phyloP scores from a whole-genome alignment of 139 green algal species.

The Chlamydomonas eustigma region DNA sequence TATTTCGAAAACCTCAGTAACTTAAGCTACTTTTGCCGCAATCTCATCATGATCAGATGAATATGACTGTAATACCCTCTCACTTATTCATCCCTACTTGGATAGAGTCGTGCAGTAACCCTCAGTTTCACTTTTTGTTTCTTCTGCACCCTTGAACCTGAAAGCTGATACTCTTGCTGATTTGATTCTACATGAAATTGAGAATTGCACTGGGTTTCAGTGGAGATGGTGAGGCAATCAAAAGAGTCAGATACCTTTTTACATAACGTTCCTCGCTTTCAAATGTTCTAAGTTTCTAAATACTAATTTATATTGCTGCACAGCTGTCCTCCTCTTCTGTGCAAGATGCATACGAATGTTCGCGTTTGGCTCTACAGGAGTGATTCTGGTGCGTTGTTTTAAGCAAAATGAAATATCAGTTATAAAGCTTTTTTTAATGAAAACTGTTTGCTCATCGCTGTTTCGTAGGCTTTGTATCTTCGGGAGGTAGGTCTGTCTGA shows the following conservation, averaged over 20 bases:
- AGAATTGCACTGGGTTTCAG: background rate
- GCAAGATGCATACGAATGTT: background rate
- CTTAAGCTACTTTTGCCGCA: no score
- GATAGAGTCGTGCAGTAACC: no score
- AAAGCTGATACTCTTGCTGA: background rate
- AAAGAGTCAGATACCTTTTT: no score
- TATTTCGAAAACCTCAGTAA: no score
- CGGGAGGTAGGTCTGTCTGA: background rate
- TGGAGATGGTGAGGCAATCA: background rate
- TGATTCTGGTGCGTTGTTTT: background rate
- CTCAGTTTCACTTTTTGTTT: no score
- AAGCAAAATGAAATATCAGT: background rate
- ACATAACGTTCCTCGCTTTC: no score
- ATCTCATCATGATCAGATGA: no score
- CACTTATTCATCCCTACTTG: no score
- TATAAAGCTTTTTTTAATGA: background rate
- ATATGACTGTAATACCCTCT: no score
- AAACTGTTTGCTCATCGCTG: background rate
- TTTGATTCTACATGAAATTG: background rate
- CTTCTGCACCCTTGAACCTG: no score
- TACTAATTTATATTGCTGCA: background rate
- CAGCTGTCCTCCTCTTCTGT: background rate
- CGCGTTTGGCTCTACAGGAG: background rate
- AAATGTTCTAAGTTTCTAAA: no score
- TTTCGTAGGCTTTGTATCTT: background rate